phyloP scores from a whole-genome alignment of 2,329 filamentous ascomycete species.

The Trichophyton equinum region DNA sequence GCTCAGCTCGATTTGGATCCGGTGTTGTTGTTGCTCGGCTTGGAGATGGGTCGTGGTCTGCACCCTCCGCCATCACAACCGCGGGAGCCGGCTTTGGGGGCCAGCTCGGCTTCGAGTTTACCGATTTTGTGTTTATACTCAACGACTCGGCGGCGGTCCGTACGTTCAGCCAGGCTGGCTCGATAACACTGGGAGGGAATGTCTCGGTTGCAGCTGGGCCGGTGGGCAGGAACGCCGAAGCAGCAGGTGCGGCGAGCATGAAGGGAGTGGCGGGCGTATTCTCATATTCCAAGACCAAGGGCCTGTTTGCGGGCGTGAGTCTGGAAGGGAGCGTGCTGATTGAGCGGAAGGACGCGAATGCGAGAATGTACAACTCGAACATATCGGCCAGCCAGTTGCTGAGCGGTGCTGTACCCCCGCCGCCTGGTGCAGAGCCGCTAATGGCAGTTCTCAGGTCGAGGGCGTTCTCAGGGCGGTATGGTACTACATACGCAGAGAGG shows the following conservation, averaged over 20 bases:
- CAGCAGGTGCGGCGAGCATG: conserved; percentile 81
- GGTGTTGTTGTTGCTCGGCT: conserved; percentile 39
- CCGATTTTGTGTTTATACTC: conserved; percentile 86
- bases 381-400: conserved; percentile 74
- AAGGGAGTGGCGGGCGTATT: conserved; percentile 86
- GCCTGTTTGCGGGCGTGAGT: conserved; percentile 88
- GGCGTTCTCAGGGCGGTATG: conserved; percentile 58
- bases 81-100: conserved; percentile 39
- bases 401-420: conserved; percentile 61
- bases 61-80: conserved; percentile 38
- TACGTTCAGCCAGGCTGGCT: conserved; percentile 85
- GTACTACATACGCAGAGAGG: conserved; percentile 39
- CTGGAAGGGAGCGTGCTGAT: conserved; percentile 87
- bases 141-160: conserved; percentile 83
- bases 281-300: conserved; percentile 96
- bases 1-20: conserved; percentile 39
- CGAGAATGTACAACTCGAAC: conserved; percentile 81
- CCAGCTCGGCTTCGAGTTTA: conserved; percentile 41
- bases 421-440: conserved; percentile 70
- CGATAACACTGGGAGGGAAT: conserved; percentile 86
- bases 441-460: conserved; percentile 76
- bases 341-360: conserved; percentile 90
- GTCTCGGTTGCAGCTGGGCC: conserved; percentile 92
- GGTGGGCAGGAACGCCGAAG: conserved; percentile 87
- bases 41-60: conserved; percentile 38